phyloP scores from a whole-genome alignment of 805 yeast genomes.

The Wickerhamiella cacticola region DNA sequence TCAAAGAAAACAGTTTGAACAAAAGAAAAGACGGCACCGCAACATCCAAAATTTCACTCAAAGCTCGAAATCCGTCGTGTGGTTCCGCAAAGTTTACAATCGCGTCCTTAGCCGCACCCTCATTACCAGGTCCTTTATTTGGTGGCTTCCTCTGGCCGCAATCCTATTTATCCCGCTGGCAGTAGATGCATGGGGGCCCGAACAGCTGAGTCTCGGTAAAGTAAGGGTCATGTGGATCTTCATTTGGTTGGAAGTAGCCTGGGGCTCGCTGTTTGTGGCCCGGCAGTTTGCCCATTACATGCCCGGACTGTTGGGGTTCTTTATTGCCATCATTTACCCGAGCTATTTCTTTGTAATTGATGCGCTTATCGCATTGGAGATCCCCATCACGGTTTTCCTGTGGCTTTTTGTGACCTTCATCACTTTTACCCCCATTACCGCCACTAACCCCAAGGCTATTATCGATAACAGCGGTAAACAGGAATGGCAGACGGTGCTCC shows the following conservation, averaged over 20 bases:
- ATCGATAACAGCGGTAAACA: constrained; percentile 19
- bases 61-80: constrained; percentile 13
- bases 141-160: constrained; percentile 31
- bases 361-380: constrained; percentile 29
- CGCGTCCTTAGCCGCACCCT: constrained; percentile 20
- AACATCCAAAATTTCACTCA: constrained; percentile 17
- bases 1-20: neutral
- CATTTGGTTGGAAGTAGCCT: constrained; percentile 32
- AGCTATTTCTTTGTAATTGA: constrained; percentile 25
- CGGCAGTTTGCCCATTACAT: constrained; percentile 28
- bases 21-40: constrained; percentile 18
- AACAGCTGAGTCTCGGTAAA: constrained; percentile 26
- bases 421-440: constrained; percentile 29
- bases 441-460: constrained; percentile 23
- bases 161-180: constrained; percentile 31
- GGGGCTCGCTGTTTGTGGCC: constrained; percentile 30
- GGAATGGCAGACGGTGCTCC: constrained; percentile 29
- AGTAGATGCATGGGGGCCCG: constrained; percentile 29
- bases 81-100: constrained; percentile 17
- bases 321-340: constrained; percentile 28
- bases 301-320: constrained; percentile 24
- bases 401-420: constrained; percentile 31
- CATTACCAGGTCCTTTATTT: constrained; percentile 27
- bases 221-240: constrained; percentile 31
- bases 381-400: constrained; percentile 27